Evolutionary conservation across 352 stramenopile genomes (phyloP).

Genomic region (Thalassiosira ordinaria): DNA sequence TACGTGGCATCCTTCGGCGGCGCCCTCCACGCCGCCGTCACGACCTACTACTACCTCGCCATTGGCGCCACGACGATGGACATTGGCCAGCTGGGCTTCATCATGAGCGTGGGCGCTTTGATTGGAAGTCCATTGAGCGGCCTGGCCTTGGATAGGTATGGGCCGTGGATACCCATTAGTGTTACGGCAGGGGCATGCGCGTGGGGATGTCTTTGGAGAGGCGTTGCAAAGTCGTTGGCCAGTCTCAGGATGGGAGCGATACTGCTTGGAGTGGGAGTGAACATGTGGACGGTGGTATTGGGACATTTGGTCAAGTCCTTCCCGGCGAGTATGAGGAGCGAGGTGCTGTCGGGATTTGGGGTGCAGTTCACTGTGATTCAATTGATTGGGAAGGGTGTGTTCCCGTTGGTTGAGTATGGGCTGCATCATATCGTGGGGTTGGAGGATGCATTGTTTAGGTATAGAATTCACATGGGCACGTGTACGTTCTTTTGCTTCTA

Average conservation of each 20-base stretch:
- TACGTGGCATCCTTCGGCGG: slow-evolving; percentile 39
- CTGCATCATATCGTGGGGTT: slow-evolving; percentile 25
- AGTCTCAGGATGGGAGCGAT: slow-evolving; percentile 22
- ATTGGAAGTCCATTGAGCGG: slow-evolving; percentile 22
- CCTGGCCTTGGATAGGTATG: slow-evolving; percentile 22
- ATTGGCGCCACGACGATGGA: slow-evolving; percentile 13
- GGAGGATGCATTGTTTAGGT: slow-evolving; percentile 32
- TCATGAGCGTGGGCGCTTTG: slow-evolving; percentile 25
- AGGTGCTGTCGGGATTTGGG: slow-evolving; percentile 37
- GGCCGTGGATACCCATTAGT: slow-evolving; percentile 23
- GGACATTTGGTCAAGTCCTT: slow-evolving; percentile 41
- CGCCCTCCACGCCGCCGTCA: slow-evolving; percentile 35
- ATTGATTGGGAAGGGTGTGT: slow-evolving; percentile 35
- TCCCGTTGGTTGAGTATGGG: slow-evolving; percentile 27
- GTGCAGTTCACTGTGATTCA: slow-evolving; percentile 33
- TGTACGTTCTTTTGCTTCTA: slow-evolving; percentile 51
- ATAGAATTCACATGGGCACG: slow-evolving; percentile 43
- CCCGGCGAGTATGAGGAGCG: slow-evolving; percentile 19
- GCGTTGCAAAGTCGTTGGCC: slow-evolving; percentile 15
- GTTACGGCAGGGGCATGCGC: slow-evolving; percentile 22
- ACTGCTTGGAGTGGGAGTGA: slow-evolving; percentile 23
- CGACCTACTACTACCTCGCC: slow-evolving; percentile 43
- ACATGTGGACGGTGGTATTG: slow-evolving; percentile 35
- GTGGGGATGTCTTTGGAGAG: slow-evolving; percentile 40
- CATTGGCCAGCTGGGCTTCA: slow-evolving; percentile 39